These are phyloP conservation scores for Wickerhamiella cacticola DNA, from an alignment of 805 yeast species.

Conservation along the genomic window DNA sequence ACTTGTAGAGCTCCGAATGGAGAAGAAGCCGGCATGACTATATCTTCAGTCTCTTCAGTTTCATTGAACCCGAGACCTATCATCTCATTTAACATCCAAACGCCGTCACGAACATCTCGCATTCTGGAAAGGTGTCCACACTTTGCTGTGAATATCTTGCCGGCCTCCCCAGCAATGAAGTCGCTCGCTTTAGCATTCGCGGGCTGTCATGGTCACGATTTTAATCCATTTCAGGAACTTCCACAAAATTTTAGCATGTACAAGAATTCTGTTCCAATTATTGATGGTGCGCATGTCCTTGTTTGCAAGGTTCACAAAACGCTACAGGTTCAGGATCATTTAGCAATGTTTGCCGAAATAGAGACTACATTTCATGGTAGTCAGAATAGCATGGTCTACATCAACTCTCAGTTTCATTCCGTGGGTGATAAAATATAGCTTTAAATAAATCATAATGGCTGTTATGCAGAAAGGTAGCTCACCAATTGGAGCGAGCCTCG, in stretches of 20 bases:
- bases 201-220: slow-evolving; percentile 34
- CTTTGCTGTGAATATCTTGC: slow-evolving; percentile 66
- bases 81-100: slow-evolving; percentile 72
- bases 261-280: slow-evolving; percentile 14
- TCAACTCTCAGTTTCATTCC: background rate
- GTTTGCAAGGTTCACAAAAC: slow-evolving; percentile 23
- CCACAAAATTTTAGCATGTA: slow-evolving; percentile 17
- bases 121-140: slow-evolving; percentile 42
- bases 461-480: background rate
- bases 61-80: slow-evolving; percentile 68
- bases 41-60: slow-evolving; percentile 75
- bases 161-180: slow-evolving; percentile 46
- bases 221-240: slow-evolving; percentile 27
- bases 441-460: background rate
- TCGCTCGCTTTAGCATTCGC: slow-evolving; percentile 57
- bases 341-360: slow-evolving; percentile 79
- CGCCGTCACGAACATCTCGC: slow-evolving; percentile 71
- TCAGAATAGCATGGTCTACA: slow-evolving; percentile 1
- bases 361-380: background rate
- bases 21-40: slow-evolving; percentile 54
- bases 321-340: slow-evolving; percentile 63
- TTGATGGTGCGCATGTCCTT: slow-evolving; percentile 23
- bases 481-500: slow-evolving; percentile 8
- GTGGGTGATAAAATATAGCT: background rate
- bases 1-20: slow-evolving; percentile 4